A percentile compares a stretch with the other conserved stretches of the same genome.
Evolutionary conservation across 805 yeast genomes (phyloP).

Genomic region (Cyberlindnera saturnus): DNA sequence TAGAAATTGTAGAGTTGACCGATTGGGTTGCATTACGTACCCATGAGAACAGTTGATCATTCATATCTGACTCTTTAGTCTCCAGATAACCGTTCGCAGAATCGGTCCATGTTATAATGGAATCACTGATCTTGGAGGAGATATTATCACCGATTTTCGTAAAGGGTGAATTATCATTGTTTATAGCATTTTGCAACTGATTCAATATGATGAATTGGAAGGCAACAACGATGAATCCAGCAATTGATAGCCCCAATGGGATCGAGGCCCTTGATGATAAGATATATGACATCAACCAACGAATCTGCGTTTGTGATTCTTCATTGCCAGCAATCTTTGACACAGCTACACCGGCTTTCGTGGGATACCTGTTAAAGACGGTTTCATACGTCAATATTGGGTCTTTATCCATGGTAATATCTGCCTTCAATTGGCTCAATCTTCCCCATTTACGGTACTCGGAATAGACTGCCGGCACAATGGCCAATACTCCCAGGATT

Average conservation of each 20-base stretch:
- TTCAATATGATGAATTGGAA: conserved; percentile 48
- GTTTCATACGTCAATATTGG: conserved; percentile 15
- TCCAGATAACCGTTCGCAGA: conserved; percentile 51
- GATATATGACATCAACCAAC: conserved; percentile 37
- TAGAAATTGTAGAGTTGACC: conserved; percentile 54
- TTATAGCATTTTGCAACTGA: conserved; percentile 17
- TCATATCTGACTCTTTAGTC: conserved; percentile 44
- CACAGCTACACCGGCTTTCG: conserved; percentile 13
- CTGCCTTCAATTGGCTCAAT: conserved; percentile 29
- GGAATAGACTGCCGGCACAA: conserved; percentile 37
- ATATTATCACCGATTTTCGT: conserved; percentile 8
- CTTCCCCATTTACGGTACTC: conserved; percentile 46
- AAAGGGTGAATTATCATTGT: conserved; percentile 11
- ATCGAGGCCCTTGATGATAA: conserved; percentile 46
- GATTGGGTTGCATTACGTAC: conserved; percentile 49
- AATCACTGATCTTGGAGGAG: conserved; percentile 23
- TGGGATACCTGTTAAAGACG: conserved; percentile 19
- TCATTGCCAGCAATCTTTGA: conserved; percentile 5
- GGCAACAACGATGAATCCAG: conserved; percentile 48
- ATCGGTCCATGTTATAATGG: conserved; percentile 43
- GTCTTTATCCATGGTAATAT: conserved; percentile 8
- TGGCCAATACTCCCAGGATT: conserved; percentile 34
- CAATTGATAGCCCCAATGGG: conserved; percentile 45
- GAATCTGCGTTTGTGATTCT: conserved; percentile 20
- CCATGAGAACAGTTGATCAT: conserved; percentile 63